Evolutionary conservation across 345 rosid species (phyloP), one percentile per base, ranked within the genome.

Genomic region (Gossypium rotundifolium): DNA sequence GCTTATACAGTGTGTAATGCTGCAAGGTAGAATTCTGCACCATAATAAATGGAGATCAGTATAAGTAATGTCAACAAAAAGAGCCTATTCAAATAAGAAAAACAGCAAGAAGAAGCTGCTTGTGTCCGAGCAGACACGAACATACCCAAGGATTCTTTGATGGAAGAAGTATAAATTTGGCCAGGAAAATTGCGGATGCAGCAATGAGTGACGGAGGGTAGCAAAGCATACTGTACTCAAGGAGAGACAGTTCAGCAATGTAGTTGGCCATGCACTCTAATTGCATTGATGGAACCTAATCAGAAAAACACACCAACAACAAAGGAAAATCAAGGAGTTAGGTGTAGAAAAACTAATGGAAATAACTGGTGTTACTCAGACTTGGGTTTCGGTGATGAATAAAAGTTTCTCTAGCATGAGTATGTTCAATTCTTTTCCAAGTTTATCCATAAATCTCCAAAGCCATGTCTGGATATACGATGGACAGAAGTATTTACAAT

Each of bases 151-250:
- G 95, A 78, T 84, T 87, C 82, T 77, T 89, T 46, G 93, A 83
- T 71, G 98, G 98, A 72, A 82, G 57, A 72, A 91, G 83, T 13
- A 92, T 81, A 76, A 77, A 91, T 80, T 85, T 89, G 62, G 95
- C 90, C 76, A 94, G 84, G 85, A 94, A 91, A 74, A 92, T 89
- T 20, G 98, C 87, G 25, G 97, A 94, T 72, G 97, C 95, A n/a
- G 98, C 97, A 1, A 91, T 54, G 3, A 94, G 85, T 11, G 98
- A 94, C 42, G 98, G 98, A 70, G 90, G 75, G 70, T 89, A 82
- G 71, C 81, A 68, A 71, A 94, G 97, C 95, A 94, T 89, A 51
- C 59, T 65, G 75, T 92, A 92, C 74, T 94, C 98, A 3, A 92
- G 82, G 14, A 94, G 88, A 68, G 98, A 90, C 22, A 94, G 74